A percentile compares a stretch with the other conserved stretches of the same genome.
Conservation (phyloP, 805 yeast species). For the Schizosaccharomyces octosporus region DNA sequence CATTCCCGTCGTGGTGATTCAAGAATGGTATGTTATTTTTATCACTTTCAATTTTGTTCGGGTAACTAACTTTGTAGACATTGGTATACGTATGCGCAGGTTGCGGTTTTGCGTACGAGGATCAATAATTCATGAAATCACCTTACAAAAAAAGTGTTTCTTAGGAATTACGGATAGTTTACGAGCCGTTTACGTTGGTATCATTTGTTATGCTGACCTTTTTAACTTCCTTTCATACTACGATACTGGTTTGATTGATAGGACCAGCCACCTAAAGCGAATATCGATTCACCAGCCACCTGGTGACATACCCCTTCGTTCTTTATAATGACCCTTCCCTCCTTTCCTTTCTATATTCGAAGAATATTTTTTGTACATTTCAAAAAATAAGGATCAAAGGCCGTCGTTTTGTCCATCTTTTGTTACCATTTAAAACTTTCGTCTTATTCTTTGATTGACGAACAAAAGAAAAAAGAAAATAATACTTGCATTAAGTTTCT, state of each 20-base stretch:
- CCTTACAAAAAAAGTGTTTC: not conserved
- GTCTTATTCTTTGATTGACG: too few relatives aligned
- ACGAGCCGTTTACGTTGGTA: not conserved
- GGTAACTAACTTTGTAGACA: not conserved
- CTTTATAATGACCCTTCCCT: not conserved
- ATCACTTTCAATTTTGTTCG: not conserved
- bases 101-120: not conserved
- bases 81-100: not conserved
- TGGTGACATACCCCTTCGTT: not conserved
- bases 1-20: slow-evolving; percentile 92
- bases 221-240: not conserved
- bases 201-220: not conserved
- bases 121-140: not conserved
- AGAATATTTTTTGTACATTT: not conserved
- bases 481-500: not conserved
- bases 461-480: not conserved
- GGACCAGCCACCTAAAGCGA: not conserved
- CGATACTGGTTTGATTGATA: not conserved
- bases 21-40: slow-evolving; percentile 36
- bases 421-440: too few relatives aligned
- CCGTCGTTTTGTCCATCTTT: too few relatives aligned
- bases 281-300: not conserved
- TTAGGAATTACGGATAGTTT: too few relatives aligned
- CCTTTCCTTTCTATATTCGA: not conserved
- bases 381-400: too few relatives aligned